These are phyloP conservation scores for Lipomyces japonicus DNA, from an alignment of 805 yeast species.

Conservation along the genomic window DNA sequence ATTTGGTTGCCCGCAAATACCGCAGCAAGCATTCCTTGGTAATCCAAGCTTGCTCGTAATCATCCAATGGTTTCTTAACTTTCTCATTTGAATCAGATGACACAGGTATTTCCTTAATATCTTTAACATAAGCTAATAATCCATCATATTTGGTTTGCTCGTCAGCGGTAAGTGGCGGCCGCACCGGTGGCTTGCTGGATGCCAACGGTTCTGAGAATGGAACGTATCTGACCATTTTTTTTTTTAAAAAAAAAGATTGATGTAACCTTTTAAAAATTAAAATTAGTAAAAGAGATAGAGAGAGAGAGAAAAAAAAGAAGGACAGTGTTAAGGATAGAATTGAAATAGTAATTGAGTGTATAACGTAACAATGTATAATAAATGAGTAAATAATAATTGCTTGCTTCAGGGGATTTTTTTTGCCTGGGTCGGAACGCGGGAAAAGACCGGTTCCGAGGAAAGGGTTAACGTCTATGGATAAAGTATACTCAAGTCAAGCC, in stretches of 20 bases:
- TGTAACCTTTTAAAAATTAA: background rate
- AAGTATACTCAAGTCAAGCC: too few relatives aligned
- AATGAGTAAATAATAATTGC: too few relatives aligned
- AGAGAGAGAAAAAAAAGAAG: background rate
- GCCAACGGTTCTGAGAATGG: constrained; percentile 61
- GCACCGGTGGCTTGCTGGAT: constrained; percentile 50
- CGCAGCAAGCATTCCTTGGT: constrained; percentile 87
- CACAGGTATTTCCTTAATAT: constrained; percentile 48
- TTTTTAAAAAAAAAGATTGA: too few relatives aligned
- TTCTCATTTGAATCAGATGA: constrained; percentile 39
- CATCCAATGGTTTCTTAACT: constrained; percentile 40
- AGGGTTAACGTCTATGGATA: too few relatives aligned
- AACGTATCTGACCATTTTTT: constrained; percentile 25
- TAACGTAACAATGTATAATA: too few relatives aligned
- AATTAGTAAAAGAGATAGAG: too few relatives aligned
- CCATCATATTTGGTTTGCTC: constrained; percentile 58
- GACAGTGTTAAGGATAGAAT: background rate
- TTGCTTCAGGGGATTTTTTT: too few relatives aligned
- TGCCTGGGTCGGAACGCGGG: too few relatives aligned
- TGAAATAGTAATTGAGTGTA: too few relatives aligned
- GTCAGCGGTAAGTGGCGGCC: constrained; percentile 46
- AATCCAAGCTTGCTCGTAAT: constrained; percentile 82
- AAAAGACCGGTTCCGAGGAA: too few relatives aligned
- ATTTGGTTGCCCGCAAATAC: constrained; percentile 89
- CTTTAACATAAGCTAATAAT: constrained; percentile 61